Conservation (phyloP, 805 yeast genomes). For the Zygosaccharomyces siamensis region DNA sequence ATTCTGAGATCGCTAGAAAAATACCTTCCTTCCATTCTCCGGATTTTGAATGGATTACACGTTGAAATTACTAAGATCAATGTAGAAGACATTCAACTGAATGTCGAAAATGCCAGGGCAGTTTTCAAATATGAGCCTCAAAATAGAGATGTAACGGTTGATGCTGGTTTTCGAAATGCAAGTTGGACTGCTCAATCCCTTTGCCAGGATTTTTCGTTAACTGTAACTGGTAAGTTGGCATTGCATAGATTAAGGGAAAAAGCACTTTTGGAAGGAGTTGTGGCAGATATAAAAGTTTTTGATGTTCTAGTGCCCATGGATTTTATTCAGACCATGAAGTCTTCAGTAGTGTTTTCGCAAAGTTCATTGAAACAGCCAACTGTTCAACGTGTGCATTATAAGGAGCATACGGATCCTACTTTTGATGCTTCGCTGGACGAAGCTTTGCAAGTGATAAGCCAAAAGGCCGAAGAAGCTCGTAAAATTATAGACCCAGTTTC, state of each 20-base stretch:
- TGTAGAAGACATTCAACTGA: not conserved
- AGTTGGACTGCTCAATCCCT: not conserved
- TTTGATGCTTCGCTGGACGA: conserved; percentile 1
- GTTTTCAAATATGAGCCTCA: not conserved
- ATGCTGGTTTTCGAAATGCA: not conserved
- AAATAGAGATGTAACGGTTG: not conserved
- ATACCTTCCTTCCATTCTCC: not conserved
- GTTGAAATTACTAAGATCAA: conserved; percentile 4
- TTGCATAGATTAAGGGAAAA: not conserved
- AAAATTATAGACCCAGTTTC: conserved; percentile 10
- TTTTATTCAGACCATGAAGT: not conserved
- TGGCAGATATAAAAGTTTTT: not conserved
- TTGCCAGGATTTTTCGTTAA: conserved; percentile 1
- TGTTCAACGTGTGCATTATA: not conserved
- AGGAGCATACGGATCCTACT: not conserved
- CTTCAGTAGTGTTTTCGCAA: not conserved
- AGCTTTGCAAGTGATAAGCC: not conserved
- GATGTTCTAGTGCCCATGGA: conserved; percentile 3
- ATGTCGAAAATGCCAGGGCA: not conserved
- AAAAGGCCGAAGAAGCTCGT: conserved; percentile 6
- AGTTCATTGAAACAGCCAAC: not conserved
- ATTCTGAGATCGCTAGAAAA: not conserved
- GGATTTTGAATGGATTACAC: conserved; percentile 5
- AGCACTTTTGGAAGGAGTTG: not conserved
- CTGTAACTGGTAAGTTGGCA: not conserved